Base-by-base conservation (phyloP, 768 basidiomycete species). In the Galerina marginata region DNA sequence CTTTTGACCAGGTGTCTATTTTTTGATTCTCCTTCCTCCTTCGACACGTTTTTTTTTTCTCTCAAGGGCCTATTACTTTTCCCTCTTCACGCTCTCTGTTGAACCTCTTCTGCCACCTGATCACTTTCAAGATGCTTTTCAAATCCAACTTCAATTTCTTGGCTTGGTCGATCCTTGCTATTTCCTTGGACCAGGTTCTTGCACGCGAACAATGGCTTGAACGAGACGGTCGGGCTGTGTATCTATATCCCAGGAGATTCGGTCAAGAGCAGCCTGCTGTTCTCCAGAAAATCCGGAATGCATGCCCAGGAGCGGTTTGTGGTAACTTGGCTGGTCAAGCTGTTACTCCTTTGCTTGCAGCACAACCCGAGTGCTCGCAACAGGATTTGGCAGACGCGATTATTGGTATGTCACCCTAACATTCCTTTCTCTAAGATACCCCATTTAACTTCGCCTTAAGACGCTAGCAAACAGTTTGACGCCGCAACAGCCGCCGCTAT, bases 321-420 rank as follows among this genome's bases (percentile, higher is more conserved):
- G 83, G 79, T 49, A 74, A 51, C 40, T 72, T 87, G 55, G 74
- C 83, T 39, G 84, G 83, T 20, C 70, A 74, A 37, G 84, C 83
- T 6, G 74, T 85, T 49, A 79, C 79, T 0, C 80, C 85, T 37
- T 78, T 87, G 33, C 75, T 86, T 23, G 84, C 84, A 50, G 78
- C 74, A 29, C 79, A 82, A 66, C 77, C 74, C 20, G 82, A 83
- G 67, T 86, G 84, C 67, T 75, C 83, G 2, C 84, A 86, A 64
- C 86, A 86, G 65, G 84, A 86, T 66, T 69, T 83, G 71, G 84
- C 84, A 0, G 86, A 87, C 64, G 59, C 73, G 12, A 86, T 86
- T 66, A 86, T 86, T 61, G 81, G 84, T 84, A 69, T 37, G 78
- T 56, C 3, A 42, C 40, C n/a, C 12, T 54, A 46, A 3, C 44